Conservation (phyloP, 306 rosid species). For the Trichosanthes cucumerina region DNA sequence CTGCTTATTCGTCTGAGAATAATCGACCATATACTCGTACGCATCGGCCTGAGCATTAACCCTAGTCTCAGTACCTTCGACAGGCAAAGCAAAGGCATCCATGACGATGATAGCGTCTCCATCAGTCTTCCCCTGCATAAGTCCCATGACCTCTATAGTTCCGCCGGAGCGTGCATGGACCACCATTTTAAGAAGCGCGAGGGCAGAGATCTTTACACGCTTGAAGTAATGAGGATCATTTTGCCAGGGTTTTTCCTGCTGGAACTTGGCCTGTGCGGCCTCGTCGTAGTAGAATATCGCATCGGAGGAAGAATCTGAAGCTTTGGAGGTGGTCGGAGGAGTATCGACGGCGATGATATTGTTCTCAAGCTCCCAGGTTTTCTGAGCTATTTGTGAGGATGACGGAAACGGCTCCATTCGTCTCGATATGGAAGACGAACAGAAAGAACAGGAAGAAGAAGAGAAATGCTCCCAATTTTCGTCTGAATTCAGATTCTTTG, state of each 20-base stretch:
- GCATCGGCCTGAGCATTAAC: conserved; percentile 99
- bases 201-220: conserved; percentile 96
- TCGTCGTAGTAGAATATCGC: conserved; percentile 93
- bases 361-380: conserved; percentile 95
- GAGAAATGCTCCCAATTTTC: background rate
- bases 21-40: conserved; percentile 92
- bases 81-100: conserved; percentile 94
- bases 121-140: conserved; percentile 94
- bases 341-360: conserved; percentile 66
- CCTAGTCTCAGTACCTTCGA: conserved; percentile 95
- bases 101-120: conserved; percentile 84
- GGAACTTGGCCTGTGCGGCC: conserved; percentile 53
- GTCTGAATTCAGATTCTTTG: background rate
- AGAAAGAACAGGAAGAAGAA: background rate
- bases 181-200: conserved; percentile 95
- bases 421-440: background rate
- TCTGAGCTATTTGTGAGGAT: conserved; percentile 47
- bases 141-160: conserved; percentile 94
- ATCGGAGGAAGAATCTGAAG: conserved; percentile 46
- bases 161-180: conserved; percentile 98
- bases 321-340: conserved; percentile 22
- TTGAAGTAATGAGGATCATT: conserved; percentile 88
- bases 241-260: conserved; percentile 78
- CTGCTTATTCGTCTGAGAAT: conserved; percentile 89
- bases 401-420: conserved; percentile 44